phyloP scores from a whole-genome alignment of 2,329 filamentous ascomycete species.

The Aureobasidium leucospermi region DNA sequence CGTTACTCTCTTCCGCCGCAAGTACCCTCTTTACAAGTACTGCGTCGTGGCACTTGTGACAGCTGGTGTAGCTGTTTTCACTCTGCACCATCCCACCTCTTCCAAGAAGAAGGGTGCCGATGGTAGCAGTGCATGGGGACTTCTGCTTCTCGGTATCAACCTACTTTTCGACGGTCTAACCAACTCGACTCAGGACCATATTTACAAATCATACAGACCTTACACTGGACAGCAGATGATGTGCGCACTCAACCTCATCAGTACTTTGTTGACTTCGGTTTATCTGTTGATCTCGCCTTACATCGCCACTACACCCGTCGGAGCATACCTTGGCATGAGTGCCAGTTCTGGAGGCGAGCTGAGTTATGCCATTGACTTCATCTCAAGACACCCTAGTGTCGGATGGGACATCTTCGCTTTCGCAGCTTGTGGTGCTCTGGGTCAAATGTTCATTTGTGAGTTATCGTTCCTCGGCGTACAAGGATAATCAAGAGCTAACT shows the following conservation, averaged over 20 bases:
- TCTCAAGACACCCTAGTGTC: conserved; percentile 70
- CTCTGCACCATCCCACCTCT: conserved; percentile 68
- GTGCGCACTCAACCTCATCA: conserved; percentile 92
- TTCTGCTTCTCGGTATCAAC: conserved; percentile 80
- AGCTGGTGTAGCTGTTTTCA: conserved; percentile 88
- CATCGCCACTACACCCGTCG: conserved; percentile 54
- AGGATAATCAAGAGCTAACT: neutral
- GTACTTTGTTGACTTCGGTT: conserved; percentile 63
- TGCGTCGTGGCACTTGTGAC: conserved; percentile 87
- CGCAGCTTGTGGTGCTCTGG: conserved; percentile 80
- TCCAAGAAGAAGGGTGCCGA: conserved; percentile 33
- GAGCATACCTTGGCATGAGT: conserved; percentile 35
- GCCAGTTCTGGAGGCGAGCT: conserved; percentile 59
- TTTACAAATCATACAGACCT: conserved; percentile 68
- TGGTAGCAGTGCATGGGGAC: conserved; percentile 65
- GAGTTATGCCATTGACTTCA: conserved; percentile 68
- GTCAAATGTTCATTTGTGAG: conserved; percentile 84
- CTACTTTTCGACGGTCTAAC: conserved; percentile 92
- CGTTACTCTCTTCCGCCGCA: conserved; percentile 79
- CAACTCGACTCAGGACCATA: conserved; percentile 93
- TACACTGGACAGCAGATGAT: conserved; percentile 98
- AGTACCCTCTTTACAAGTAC: conserved; percentile 95
- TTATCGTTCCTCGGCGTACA: conserved; percentile 2
- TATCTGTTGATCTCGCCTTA: conserved; percentile 77
- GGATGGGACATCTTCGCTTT: conserved; percentile 87